phyloP scores from a whole-genome alignment of 2,329 filamentous ascomycete genomes.

The Acrodontium crateriforme region DNA sequence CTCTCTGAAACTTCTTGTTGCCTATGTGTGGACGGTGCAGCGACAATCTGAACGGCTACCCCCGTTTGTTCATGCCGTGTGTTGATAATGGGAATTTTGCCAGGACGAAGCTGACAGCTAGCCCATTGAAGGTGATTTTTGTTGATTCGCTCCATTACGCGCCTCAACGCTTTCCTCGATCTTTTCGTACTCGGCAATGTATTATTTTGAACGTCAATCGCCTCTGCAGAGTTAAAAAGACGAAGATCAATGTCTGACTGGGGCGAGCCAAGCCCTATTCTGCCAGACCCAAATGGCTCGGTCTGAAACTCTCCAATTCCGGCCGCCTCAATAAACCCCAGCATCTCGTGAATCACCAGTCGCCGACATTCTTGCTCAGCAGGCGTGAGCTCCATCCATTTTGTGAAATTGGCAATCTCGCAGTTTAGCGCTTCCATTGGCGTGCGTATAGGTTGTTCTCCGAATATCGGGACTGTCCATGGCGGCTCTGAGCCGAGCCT shows the following conservation, averaged over 20 bases:
- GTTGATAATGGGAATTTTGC: constrained; percentile 28
- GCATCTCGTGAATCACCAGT: constrained; percentile 21
- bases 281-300: constrained; percentile 40
- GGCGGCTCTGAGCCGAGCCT: too few relatives aligned
- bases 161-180: too few relatives aligned
- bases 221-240: too few relatives aligned
- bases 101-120: too few relatives aligned
- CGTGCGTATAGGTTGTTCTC: too few relatives aligned
- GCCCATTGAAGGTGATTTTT: too few relatives aligned
- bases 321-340: constrained; percentile 14
- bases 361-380: constrained; percentile 28
- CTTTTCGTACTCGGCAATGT: too few relatives aligned
- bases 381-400: constrained; percentile 30
- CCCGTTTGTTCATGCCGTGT: constrained; percentile 34
- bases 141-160: too few relatives aligned
- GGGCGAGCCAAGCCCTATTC: constrained; percentile 37
- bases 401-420: constrained; percentile 34
- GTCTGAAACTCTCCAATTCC: constrained; percentile 9
- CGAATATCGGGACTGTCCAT: too few relatives aligned
- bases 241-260: constrained; percentile 43
- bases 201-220: too few relatives aligned
- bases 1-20: constrained; percentile 31
- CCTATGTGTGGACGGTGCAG: constrained; percentile 26
- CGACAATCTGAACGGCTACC: constrained; percentile 39
- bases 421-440: too few relatives aligned